These are phyloP conservation scores for Drechmeria coniospora DNA, from an alignment of 2,329 filamentous ascomycete genomes.

Conservation along the genomic window DNA sequence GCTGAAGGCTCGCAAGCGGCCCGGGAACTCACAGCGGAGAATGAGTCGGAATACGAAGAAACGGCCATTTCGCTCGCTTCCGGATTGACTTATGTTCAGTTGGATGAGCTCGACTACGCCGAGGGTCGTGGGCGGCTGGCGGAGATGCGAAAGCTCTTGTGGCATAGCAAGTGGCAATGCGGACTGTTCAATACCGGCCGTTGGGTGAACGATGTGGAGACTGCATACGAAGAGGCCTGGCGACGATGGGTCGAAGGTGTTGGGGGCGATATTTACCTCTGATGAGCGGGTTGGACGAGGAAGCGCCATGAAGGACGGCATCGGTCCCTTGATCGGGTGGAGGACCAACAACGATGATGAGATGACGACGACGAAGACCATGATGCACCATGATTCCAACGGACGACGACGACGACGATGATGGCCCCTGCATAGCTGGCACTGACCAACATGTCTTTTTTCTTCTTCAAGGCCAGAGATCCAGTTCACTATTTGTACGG, in stretches of 20 bases:
- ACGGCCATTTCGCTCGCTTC: slow-evolving; percentile 54
- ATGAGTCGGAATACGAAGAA: slow-evolving; percentile 74
- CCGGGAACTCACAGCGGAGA: slow-evolving; percentile 58
- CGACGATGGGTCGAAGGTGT: slow-evolving; percentile 69
- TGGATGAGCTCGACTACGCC: slow-evolving; percentile 26
- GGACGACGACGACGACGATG: background rate
- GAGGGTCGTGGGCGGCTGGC: slow-evolving; percentile 53
- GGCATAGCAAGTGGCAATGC: slow-evolving; percentile 70
- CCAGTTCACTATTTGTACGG: too few relatives aligned
- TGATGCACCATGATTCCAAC: too few relatives aligned
- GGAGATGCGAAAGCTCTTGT: slow-evolving; percentile 68
- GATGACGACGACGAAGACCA: background rate
- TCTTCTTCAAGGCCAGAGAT: too few relatives aligned
- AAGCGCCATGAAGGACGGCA: background rate
- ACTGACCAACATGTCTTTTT: too few relatives aligned
- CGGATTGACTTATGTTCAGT: slow-evolving; percentile 41
- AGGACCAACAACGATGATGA: background rate
- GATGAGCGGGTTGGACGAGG: slow-evolving; percentile 1
- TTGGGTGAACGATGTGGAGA: slow-evolving; percentile 83
- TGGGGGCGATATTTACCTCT: slow-evolving; percentile 85
- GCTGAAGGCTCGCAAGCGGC: slow-evolving; percentile 52
- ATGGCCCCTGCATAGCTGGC: too few relatives aligned
- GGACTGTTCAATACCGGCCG: slow-evolving; percentile 80
- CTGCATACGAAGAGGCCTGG: slow-evolving; percentile 82
- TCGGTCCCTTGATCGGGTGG: background rate